Conservation (phyloP, 1,284 basidiomycete species). For the Puccinia novopanici region DNA sequence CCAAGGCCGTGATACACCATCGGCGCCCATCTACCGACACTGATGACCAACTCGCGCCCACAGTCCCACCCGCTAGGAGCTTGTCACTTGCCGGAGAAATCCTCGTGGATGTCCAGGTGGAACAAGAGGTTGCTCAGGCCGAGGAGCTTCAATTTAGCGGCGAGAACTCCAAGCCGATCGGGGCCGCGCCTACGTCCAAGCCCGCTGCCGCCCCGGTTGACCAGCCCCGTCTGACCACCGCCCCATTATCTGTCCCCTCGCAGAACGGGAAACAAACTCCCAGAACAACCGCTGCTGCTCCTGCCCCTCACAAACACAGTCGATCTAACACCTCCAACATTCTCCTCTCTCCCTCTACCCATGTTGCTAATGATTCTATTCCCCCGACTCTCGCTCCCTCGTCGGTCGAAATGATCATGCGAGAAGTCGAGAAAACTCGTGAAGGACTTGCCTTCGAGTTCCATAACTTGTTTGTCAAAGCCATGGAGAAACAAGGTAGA, state of each 20-base stretch:
- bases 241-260: no score
- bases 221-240: no score
- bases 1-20: constrained; percentile 7
- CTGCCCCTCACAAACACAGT: not conserved
- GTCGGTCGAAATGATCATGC: not conserved
- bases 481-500: constrained; percentile 11
- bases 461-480: not conserved
- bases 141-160: not conserved
- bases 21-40: not conserved
- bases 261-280: not conserved
- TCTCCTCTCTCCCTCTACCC: not conserved
- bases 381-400: not conserved
- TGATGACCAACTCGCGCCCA: not conserved
- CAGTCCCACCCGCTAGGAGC: not conserved
- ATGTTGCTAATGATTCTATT: not conserved
- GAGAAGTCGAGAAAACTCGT: not conserved
- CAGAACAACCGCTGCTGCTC: not conserved
- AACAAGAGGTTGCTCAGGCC: constrained; percentile 6
- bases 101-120: constrained; percentile 32
- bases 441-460: not conserved
- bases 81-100: constrained; percentile 33
- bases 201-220: not conserved
- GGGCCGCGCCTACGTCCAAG: not conserved
- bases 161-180: not conserved
- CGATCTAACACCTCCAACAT: not conserved